Percentiles rank a stretch among this genome's conserved stretches.
Conservation (phyloP, 371 early-diverging fungal species). For the Choanephora cucurbitarum region DNA sequence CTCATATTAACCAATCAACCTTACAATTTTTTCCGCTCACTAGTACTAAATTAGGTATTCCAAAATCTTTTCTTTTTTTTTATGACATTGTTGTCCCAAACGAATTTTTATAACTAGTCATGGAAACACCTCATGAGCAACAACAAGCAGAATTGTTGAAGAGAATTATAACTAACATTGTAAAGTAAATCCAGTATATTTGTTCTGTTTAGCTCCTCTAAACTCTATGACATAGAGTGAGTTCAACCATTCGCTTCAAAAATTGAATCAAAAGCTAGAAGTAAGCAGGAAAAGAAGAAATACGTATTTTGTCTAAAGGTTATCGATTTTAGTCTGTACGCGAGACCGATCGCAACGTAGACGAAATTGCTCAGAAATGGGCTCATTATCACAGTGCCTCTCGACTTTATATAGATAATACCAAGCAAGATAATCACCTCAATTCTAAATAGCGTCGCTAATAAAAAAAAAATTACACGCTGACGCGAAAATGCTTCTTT, state of each 20-base stretch:
- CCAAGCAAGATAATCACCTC: too few species aligned
- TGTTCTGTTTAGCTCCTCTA: background rate
- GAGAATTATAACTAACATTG: conserved; percentile 31
- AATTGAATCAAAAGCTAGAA: conserved; percentile 28
- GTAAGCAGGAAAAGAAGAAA: conserved; percentile 4
- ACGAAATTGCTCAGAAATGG: too few species aligned
- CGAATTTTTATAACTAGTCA: background rate
- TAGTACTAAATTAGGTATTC: too few species aligned
- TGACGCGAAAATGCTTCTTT: too few species aligned
- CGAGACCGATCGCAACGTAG: background rate
- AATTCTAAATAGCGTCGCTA: too few species aligned
- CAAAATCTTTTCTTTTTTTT: conserved; percentile 1
- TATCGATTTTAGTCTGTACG: conserved; percentile 11
- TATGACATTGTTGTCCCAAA: too few species aligned
- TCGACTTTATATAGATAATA: too few species aligned
- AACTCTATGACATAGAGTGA: conserved; percentile 15
- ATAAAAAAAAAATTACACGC: too few species aligned
- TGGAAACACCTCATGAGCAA: conserved; percentile 42
- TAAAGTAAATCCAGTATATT: conserved; percentile 1
- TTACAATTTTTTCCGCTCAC: too few species aligned
- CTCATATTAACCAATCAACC: too few species aligned
- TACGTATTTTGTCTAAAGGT: background rate
- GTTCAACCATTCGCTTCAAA: conserved; percentile 22
- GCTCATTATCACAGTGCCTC: too few species aligned
- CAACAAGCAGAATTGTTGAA: conserved; percentile 30